Base-by-base conservation (phyloP, 148 eudicot species). In the Hydrangea macrophylla region DNA sequence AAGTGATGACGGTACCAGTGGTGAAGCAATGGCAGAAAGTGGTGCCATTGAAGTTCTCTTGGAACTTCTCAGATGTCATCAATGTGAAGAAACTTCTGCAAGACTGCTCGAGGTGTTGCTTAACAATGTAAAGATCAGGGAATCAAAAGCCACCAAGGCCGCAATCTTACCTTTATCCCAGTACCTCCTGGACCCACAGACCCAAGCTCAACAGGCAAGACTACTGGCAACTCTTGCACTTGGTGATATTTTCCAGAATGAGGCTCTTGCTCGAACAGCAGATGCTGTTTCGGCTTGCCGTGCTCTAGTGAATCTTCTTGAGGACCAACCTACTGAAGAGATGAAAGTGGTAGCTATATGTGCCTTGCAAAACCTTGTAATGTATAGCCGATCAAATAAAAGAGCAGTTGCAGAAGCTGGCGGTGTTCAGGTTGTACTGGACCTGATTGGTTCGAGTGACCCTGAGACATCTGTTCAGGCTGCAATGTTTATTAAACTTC, bases 371-470 rank as follows among this genome's bases (percentile, higher is more conserved):
- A 94, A 94, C 73, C 97, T 94, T 62, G 99, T 94, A 13, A 89
- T 88, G 86, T 85, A 82, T 74, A 94, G 96, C 72, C 80, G 97
- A 64, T 86, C 96, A 60, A 94, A 94, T 75, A 94, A 94, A 75
- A 88, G 97, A 82, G 99, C 99, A 37, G 97, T 94, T 78, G 99
- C 97, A 42, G 99, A 94, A 81, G 96, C 96, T 68, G 97, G 97
- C 60, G 99, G 97, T 50, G 96, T 94, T 75, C 97, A 89, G 79
- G 90, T 91, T 61, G 75, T 94, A 66, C 86, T 94, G 58, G 99
- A 91, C 82, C 79, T 94, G 80, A 89, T 94, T 76, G 81, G 90
- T 72, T 90, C 99, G 7, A 89, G 97, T 79, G 97, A 91, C 69
- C 92, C 89, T 10, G 99, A 91, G 48, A 94, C 99, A 32, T 94